Percentiles rank a stretch among this genome's conserved stretches.
Evolutionary conservation across 352 stramenopile genomes (phyloP).

Genomic region (Pythium brassicae): DNA sequence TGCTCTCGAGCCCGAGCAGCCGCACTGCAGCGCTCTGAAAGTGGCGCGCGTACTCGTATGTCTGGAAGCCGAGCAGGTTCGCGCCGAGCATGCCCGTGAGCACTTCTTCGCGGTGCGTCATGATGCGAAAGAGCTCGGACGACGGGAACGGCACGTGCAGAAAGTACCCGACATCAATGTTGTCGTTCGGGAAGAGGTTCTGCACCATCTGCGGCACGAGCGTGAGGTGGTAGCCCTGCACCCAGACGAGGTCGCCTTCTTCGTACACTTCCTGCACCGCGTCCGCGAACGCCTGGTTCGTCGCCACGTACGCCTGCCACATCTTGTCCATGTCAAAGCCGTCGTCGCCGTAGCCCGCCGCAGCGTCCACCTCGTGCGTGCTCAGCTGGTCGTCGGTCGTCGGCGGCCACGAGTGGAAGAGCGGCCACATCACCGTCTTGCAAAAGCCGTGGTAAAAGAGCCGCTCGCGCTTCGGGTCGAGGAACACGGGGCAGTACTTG

Average conservation of each 20-base stretch:
- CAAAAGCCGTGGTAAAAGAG: conserved; percentile 91
- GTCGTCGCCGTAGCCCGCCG: conserved; percentile 34
- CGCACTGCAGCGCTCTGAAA: conserved; percentile 86
- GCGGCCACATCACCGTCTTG: conserved; percentile 88
- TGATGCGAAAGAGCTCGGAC: conserved; percentile 85
- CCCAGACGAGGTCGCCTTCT: conserved; percentile 87
- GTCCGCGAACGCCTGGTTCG: conserved; percentile 85
- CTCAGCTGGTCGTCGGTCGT: conserved; percentile 75
- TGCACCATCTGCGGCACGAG: conserved; percentile 87
- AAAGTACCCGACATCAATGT: conserved; percentile 84
- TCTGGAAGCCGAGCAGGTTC: conserved; percentile 89
- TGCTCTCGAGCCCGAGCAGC: conserved; percentile 84
- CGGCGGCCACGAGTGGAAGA: conserved; percentile 86
- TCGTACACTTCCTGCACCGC: conserved; percentile 86
- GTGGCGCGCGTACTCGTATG: conserved; percentile 87
- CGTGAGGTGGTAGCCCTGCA: conserved; percentile 90
- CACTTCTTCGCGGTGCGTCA: conserved; percentile 86
- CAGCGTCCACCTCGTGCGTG: conserved; percentile 52
- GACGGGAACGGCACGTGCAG: conserved; percentile 90
- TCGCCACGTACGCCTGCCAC: conserved; percentile 89
- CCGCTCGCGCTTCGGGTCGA: conserved; percentile 79
- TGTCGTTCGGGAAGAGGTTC: conserved; percentile 88
- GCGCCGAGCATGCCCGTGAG: conserved; percentile 84
- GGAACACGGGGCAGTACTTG: conserved; percentile 89
- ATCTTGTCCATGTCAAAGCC: conserved; percentile 77